Percentiles rank a stretch among this genome's conserved stretches.
These are phyloP conservation scores for Fusarium brevicatenulatum DNA, from an alignment of 2,329 filamentous ascomycete species.

Conservation along the genomic window DNA sequence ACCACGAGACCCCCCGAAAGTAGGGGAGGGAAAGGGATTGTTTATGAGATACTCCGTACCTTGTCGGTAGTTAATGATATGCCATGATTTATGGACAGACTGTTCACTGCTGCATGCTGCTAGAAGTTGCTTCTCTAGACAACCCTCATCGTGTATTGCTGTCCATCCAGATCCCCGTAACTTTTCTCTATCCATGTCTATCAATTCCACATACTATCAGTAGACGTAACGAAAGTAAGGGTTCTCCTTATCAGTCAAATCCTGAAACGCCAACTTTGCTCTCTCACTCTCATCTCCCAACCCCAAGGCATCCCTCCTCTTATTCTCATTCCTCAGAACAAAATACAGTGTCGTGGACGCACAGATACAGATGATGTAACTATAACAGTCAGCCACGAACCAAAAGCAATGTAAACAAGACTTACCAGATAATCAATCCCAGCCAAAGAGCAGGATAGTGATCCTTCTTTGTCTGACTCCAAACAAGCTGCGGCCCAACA, in stretches of 20 bases:
- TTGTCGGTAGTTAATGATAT: conserved; percentile 32
- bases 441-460: conserved; percentile 80
- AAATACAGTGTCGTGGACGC: conserved; percentile 66
- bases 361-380: conserved; percentile 74
- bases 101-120: not conserved
- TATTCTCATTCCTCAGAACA: conserved; percentile 69
- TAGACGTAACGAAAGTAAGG: conserved; percentile 70
- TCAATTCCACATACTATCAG: conserved; percentile 5
- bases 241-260: conserved; percentile 76
- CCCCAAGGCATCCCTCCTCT: conserved; percentile 56
- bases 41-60: conserved; percentile 21
- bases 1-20: conserved; percentile 44
- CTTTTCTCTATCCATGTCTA: not conserved
- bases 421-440: conserved; percentile 70
- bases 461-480: conserved; percentile 68
- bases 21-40: conserved; percentile 8
- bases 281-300: conserved; percentile 66
- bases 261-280: conserved; percentile 72
- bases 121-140: not conserved
- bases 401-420: not conserved
- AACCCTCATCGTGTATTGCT: not conserved
- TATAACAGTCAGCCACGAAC: conserved; percentile 42
- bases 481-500: conserved; percentile 77
- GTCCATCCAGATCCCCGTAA: not conserved
- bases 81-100: conserved; percentile 3